Conservation (phyloP, 1,139 yeast species). For the Pichia sp. region DNA sequence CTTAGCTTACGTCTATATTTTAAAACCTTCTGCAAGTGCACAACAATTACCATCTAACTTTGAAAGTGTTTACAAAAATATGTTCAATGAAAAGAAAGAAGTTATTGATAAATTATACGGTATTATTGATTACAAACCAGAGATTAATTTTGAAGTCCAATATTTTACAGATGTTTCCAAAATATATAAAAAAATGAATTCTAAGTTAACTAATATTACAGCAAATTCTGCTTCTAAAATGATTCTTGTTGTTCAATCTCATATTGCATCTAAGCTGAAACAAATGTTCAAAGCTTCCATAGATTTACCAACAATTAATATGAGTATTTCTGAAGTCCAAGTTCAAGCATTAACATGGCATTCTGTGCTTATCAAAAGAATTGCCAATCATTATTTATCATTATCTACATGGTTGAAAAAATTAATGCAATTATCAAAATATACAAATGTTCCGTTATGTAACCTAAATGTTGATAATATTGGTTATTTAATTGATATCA, state of each 20-base stretch:
- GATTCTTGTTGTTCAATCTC: slow-evolving; percentile 68
- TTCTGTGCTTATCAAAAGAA: slow-evolving; percentile 55
- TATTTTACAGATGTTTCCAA: slow-evolving; percentile 48
- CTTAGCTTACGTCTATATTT: slow-evolving; percentile 47
- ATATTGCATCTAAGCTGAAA: slow-evolving; percentile 44
- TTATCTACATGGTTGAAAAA: slow-evolving; percentile 71
- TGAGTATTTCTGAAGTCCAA: slow-evolving; percentile 49
- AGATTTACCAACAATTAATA: slow-evolving; percentile 62
- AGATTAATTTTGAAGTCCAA: slow-evolving; percentile 45
- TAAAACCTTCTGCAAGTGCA: slow-evolving; percentile 66
- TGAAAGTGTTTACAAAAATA: slow-evolving; percentile 49
- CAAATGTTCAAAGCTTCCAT: slow-evolving; percentile 39
- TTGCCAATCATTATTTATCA: slow-evolving; percentile 66
- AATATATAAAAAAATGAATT: slow-evolving; percentile 49
- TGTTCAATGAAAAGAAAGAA: slow-evolving; percentile 42
- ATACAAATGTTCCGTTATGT: slow-evolving; percentile 80
- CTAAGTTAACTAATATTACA: slow-evolving; percentile 48
- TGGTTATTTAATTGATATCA: slow-evolving; percentile 75
- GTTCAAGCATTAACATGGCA: slow-evolving; percentile 91
- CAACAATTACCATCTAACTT: slow-evolving; percentile 57
- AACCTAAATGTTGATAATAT: slow-evolving; percentile 72
- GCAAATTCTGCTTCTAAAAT: slow-evolving; percentile 67
- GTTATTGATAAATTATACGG: slow-evolving; percentile 38
- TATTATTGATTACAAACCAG: slow-evolving; percentile 46
- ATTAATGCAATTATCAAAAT: slow-evolving; percentile 58